phyloP scores from a whole-genome alignment of 208 protist species.

The Leishmania major region DNA sequence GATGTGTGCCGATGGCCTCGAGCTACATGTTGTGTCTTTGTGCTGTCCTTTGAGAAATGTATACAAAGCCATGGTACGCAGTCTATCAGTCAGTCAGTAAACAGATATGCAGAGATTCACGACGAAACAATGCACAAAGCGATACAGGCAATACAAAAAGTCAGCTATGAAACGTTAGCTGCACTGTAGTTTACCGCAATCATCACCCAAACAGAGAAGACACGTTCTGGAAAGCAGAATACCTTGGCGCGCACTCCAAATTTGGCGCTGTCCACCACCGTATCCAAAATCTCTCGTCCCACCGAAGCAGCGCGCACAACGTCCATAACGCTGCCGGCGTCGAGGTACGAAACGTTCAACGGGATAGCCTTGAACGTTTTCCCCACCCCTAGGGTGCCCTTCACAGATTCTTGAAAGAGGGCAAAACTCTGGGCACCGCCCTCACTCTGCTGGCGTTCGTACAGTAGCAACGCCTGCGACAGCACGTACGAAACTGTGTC shows the following conservation, averaged over 20 bases:
- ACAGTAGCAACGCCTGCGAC: constrained; percentile 76
- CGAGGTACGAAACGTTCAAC: constrained; percentile 84
- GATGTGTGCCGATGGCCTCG: background rate
- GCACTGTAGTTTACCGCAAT: constrained; percentile 76
- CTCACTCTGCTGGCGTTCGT: constrained; percentile 74
- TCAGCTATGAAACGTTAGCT: constrained; percentile 7
- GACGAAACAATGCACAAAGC: background rate
- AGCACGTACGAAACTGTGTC: constrained; percentile 80
- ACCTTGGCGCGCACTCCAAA: constrained; percentile 80
- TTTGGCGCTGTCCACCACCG: constrained; percentile 65
- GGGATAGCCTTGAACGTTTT: constrained; percentile 93
- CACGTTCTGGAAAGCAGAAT: constrained; percentile 85
- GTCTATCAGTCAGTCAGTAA: constrained; percentile 6
- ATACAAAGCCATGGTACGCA: background rate
- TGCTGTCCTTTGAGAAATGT: background rate
- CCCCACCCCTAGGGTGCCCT: constrained; percentile 77
- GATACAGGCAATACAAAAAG: background rate
- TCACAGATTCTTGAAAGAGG: constrained; percentile 88
- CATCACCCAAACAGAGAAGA: constrained; percentile 92
- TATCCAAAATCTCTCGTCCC: constrained; percentile 88
- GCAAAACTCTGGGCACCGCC: constrained; percentile 45
- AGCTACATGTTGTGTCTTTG: background rate
- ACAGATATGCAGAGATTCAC: background rate
- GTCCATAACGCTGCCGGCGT: constrained; percentile 66
- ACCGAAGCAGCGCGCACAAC: constrained; percentile 51